Evolutionary conservation across 2,329 filamentous ascomycete genomes (phyloP), one percentile per base, ranked within the genome.

Genomic region (Trichoderma pleuroti): DNA sequence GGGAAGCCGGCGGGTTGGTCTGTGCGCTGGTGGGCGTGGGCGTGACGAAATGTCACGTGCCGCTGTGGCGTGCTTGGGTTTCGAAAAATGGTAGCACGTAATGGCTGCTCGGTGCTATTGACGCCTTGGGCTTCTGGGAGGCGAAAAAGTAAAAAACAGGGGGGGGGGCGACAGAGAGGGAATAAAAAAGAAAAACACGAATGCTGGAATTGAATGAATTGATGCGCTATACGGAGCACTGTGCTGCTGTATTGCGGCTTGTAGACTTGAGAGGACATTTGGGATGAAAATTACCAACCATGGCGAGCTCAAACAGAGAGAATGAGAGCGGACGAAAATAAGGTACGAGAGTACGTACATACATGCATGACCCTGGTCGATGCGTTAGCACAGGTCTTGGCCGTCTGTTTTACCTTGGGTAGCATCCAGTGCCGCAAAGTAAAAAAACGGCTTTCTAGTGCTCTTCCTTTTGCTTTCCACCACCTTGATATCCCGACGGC

Each of bases 11-110:
- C 21, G 49, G 54, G 26, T 49, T 67, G 36, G 36, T 67, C 64
- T 36, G 56, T 26, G 65, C 65, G 39, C 10, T 7, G 24, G 11
- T 14, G 39, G 39, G 39, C 16, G 36, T 26, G 62, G 9, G 21
- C 28, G 21, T 61, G 65, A 52, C 65, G 65, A 68, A 12, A 61
- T 68, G 39, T 68, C 65, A 68, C 65, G 65, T 68, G 65, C 65
- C 16, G 0, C 8, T 1, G 65, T 68, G 65, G 65, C 65, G 65
- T 68, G 54, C 65, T 60, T 34, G 39, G 54, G 64, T 16, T 42
- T 46, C 52, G 12, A 59, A 49, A 49, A 5, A 18, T 16, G n/a
- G 16, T 60, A 34, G 57, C 57, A 60, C 30, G 32, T 39, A 60
- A 21, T 39, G n/a, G n/a, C n/a, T n/a, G 7, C 21, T 60, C 28